Evolutionary conservation across 495 filamentous ascomycete genomes (phyloP).

Genomic region (Aspergillus conjunctus): DNA sequence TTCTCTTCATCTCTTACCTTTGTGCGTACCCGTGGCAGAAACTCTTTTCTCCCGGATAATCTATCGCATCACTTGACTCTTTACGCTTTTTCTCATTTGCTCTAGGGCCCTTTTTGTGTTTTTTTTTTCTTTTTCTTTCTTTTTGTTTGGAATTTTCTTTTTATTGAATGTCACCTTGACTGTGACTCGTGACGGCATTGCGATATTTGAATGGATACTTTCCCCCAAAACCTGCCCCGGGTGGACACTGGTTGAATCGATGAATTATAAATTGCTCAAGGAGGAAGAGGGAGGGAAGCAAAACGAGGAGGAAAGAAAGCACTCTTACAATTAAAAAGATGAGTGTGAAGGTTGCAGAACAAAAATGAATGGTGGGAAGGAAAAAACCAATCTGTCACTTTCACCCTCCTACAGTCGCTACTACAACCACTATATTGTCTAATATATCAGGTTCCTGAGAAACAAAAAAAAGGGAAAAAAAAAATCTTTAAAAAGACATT

Average conservation of each 20-base stretch:
- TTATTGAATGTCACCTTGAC: slow-evolving; percentile 20
- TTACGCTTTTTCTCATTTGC: slow-evolving; percentile 20
- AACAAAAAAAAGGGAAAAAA: not conserved
- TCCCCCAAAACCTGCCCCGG: too few relatives aligned
- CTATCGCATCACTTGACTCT: slow-evolving; percentile 14
- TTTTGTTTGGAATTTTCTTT: not conserved
- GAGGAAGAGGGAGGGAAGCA: too few relatives aligned
- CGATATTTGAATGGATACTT: not conserved
- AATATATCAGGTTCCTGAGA: slow-evolving; percentile 9
- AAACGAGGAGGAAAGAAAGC: too few relatives aligned
- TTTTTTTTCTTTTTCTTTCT: slow-evolving; percentile 22
- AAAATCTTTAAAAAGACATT: not conserved
- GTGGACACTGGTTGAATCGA: too few relatives aligned
- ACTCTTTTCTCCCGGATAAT: slow-evolving; percentile 20
- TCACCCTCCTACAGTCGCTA: slow-evolving; percentile 14
- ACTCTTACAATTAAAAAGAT: too few relatives aligned
- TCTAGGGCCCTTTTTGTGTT: slow-evolving; percentile 22
- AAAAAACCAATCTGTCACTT: slow-evolving; percentile 11
- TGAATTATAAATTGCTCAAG: too few relatives aligned
- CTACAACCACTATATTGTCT: slow-evolving; percentile 21
- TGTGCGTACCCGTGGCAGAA: slow-evolving; percentile 27
- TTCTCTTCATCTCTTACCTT: slow-evolving; percentile 20
- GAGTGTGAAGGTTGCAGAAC: too few relatives aligned
- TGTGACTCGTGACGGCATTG: slow-evolving; percentile 4
- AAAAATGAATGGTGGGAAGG: too few relatives aligned